phyloP scores from a whole-genome alignment of 2,329 filamentous ascomycete genomes.

The Aspergillus novofumigatus region DNA sequence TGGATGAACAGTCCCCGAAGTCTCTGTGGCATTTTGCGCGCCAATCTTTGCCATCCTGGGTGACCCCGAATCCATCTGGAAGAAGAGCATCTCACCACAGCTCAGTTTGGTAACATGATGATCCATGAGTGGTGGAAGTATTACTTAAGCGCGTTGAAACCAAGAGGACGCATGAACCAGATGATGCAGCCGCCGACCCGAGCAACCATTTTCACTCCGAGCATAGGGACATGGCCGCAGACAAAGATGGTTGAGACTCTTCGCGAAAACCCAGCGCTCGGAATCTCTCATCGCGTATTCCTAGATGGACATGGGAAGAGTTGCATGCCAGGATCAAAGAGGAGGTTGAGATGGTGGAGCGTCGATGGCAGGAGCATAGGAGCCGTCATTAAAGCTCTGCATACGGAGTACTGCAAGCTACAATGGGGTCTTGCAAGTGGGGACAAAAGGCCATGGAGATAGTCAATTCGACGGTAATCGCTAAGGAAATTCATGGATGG shows the following conservation, averaged over 20 bases:
- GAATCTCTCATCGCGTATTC: background rate
- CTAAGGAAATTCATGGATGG: background rate
- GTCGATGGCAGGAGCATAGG: background rate
- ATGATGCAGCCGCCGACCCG: background rate
- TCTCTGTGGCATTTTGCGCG: slow-evolving; percentile 17
- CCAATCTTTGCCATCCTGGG: slow-evolving; percentile 18
- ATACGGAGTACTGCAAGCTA: background rate
- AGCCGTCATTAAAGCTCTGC: background rate
- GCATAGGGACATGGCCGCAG: background rate
- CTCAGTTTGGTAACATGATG: background rate
- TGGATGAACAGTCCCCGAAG: slow-evolving; percentile 14
- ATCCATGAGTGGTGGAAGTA: background rate
- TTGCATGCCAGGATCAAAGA: background rate
- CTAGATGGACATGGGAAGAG: background rate
- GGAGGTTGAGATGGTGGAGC: background rate
- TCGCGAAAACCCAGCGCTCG: background rate
- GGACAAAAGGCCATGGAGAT: background rate
- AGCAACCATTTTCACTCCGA: background rate
- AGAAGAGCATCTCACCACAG: background rate
- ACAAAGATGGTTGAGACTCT: background rate
- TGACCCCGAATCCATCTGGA: background rate
- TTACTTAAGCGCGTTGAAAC: background rate
- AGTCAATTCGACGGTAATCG: no score
- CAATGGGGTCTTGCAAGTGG: background rate
- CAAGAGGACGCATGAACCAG: background rate